A percentile compares a stretch with the other conserved stretches of the same genome.
phyloP scores from a whole-genome alignment of 2,329 filamentous ascomycete genomes.

The Fusarium chlamydosporum region DNA sequence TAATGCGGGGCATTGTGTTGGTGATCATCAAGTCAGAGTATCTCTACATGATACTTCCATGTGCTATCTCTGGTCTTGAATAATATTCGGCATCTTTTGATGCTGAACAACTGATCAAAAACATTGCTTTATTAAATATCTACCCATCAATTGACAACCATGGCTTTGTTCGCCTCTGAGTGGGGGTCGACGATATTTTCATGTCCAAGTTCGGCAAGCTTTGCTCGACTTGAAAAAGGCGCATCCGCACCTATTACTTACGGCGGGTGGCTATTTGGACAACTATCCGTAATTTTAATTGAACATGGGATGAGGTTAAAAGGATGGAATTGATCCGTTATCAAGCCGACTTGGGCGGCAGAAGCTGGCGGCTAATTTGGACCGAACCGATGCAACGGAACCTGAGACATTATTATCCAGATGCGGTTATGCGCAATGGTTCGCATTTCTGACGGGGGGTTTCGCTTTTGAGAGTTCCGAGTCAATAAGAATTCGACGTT shows the following conservation, averaged over 20 bases:
- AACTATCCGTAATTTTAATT: constrained; percentile 29
- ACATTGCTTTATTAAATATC: neutral
- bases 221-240: constrained; percentile 32
- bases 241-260: constrained; percentile 14
- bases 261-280: constrained; percentile 11
- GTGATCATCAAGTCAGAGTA: neutral
- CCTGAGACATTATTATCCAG: constrained; percentile 26
- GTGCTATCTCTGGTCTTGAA: neutral
- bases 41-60: neutral
- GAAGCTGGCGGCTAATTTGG: constrained; percentile 40
- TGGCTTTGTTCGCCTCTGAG: constrained; percentile 25
- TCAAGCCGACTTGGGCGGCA: constrained; percentile 29
- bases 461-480: constrained; percentile 22
- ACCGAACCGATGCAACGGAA: constrained; percentile 11
- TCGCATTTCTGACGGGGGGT: constrained; percentile 19
- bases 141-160: neutral
- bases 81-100: neutral
- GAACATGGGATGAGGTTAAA: constrained; percentile 32
- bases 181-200: constrained; percentile 37
- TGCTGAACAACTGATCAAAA: neutral
- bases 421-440: constrained; percentile 5
- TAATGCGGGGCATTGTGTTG: too few relatives aligned
- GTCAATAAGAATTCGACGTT: constrained; percentile 21
- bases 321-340: constrained; percentile 26
- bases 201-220: constrained; percentile 36